Base-by-base conservation (phyloP, 495 filamentous ascomycete genomes). In the Aspergillus egyptiacus region DNA sequence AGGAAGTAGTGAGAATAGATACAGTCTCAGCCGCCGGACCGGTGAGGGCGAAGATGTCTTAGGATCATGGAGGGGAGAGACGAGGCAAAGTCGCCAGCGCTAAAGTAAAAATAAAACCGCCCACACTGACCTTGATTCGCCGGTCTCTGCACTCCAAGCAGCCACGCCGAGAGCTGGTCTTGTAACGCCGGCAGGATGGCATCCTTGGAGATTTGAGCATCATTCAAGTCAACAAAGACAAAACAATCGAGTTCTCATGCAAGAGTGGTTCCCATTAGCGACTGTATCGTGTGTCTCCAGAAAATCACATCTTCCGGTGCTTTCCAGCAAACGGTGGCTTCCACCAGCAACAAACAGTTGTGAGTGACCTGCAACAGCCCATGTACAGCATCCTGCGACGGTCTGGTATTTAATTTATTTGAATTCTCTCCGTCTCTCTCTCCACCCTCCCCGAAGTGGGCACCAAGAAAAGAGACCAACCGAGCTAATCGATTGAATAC, bases 101-200 rank as follows among this genome's bases (percentile, higher is more conserved):
- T 19, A 24, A 20, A 31, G 20, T 23, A 11, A 50, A 33, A 20
- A 34, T 2, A 19, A 13, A 27, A 27, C 10, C 5, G 25, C 25
- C n/a, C 11, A 31, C 22, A 45, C 58, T 23, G 51, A 71, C 73
- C 64, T 71, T 72, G 61, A 75, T 67, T 53, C 70, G 73, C 10
- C 74, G 62, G 44, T 64, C 59, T 56, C 72, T 76, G 56, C 74
- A 78, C 43, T 76, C 70, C 19, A 64, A 48, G 55, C 72, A 76
- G 13, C 70, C 72, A 37, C 61, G 65, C 31, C 69, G 62, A 25
- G 72, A 71, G 24, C 72, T 46, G 39, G 48, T 69, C 31, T 60
- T 67, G 49, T 73, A 70, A 13, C 60, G 58, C 48, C 56, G 58
- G 32, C 55, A 52, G 37, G 48, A 46, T 40, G 46, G 54, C 58